Conservation (phyloP, 1,139 yeast species). For the Diutina neorugosa region DNA sequence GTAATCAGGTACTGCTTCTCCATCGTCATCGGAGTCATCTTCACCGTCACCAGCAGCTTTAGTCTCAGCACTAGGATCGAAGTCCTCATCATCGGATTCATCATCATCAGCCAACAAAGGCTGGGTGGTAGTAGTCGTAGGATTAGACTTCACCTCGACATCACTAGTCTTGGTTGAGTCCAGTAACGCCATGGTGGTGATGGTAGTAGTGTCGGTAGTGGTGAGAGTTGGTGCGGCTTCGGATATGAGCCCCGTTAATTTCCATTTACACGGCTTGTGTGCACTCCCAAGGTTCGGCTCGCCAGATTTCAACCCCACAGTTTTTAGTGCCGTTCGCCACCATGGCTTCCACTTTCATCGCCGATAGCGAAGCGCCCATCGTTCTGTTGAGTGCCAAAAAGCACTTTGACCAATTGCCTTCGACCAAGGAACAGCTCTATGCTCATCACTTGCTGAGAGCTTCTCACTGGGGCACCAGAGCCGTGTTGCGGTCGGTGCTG, state of each 20-base stretch:
- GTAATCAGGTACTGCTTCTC: conserved; percentile 19
- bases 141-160: too few species aligned
- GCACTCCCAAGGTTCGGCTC: not conserved
- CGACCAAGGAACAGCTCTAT: conserved; percentile 34
- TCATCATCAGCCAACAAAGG: conserved; percentile 23
- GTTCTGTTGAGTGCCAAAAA: conserved; percentile 29
- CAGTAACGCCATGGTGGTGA: too few species aligned
- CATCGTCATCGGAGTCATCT: conserved; percentile 13
- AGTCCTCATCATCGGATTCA: conserved; percentile 9
- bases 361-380: conserved; percentile 35
- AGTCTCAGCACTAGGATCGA: conserved; percentile 25
- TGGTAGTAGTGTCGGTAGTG: too few species aligned
- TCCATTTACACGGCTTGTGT: too few species aligned
- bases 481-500: conserved; percentile 72
- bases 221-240: too few species aligned
- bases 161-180: too few species aligned
- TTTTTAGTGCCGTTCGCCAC: not conserved
- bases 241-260: too few species aligned
- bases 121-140: not conserved
- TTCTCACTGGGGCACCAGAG: conserved; percentile 71
- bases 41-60: conserved; percentile 11
- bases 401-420: conserved; percentile 29
- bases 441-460: conserved; percentile 81
- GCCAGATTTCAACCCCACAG: not conserved
- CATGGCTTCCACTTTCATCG: conserved; percentile 12